A percentile compares a stretch with the other conserved stretches of the same genome.
These are phyloP conservation scores for Luzula sylvatica DNA, from an alignment of 176 grass and related monocot species.

Conservation along the genomic window DNA sequence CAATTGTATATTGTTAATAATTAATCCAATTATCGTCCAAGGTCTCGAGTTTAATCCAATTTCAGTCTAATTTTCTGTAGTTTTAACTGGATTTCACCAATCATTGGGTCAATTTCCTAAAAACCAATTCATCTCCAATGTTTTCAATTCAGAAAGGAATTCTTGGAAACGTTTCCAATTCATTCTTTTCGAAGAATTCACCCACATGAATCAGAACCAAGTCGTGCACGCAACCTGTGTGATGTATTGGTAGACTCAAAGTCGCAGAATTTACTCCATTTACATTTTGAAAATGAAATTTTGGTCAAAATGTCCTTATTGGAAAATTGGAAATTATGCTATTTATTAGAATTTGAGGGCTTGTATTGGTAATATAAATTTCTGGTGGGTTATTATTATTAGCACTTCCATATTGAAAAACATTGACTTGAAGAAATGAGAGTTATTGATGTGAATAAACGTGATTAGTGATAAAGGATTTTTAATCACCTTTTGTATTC, in stretches of 20 bases:
- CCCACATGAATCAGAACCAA: conserved; percentile 38
- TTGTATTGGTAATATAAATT: conserved; percentile 33
- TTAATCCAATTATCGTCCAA: no score
- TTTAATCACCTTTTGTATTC: no score
- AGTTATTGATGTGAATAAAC: conserved; percentile 22
- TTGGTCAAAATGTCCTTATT: conserved; percentile 32
- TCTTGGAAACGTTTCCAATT: conserved; percentile 31
- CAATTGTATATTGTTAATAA: no score
- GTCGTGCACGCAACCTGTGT: conserved; percentile 23
- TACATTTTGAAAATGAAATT: conserved; percentile 18
- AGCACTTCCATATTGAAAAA: conserved; percentile 28
- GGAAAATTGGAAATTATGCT: conserved; percentile 14
- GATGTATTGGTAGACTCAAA: conserved; percentile 39
- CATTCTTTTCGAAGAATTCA: conserved; percentile 29
- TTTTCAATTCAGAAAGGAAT: conserved; percentile 30
- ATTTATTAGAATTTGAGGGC: conserved; percentile 37
- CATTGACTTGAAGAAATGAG: conserved; percentile 19
- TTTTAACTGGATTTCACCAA: conserved; percentile 36
- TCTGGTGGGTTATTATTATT: conserved; percentile 23
- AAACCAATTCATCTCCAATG: conserved; percentile 37
- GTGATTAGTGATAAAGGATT: conserved; percentile 28
- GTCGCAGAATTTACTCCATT: conserved; percentile 22
- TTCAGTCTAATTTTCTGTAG: conserved; percentile 27
- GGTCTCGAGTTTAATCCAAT: conserved; percentile 28
- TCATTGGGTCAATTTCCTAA: conserved; percentile 24